Percentiles rank a stretch among this genome's conserved stretches.
These are phyloP conservation scores for Penicillium subrubescens DNA, from an alignment of 495 filamentous ascomycete species.

Conservation along the genomic window DNA sequence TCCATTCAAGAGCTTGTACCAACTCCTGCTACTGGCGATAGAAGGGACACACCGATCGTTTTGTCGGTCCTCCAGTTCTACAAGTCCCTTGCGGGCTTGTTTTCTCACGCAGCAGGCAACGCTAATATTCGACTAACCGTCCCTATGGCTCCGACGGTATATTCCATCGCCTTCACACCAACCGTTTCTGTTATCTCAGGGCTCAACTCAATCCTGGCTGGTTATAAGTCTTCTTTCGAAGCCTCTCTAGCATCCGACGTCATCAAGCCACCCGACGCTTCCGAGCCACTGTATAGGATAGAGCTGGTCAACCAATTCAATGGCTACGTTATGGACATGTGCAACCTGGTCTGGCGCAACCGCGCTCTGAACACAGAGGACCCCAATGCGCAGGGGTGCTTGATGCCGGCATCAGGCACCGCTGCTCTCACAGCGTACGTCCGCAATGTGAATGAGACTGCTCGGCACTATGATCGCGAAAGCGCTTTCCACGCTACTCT, in stretches of 20 bases:
- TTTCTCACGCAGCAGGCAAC: conserved; percentile 55
- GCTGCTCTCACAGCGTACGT: conserved; percentile 52
- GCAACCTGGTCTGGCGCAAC: conserved; percentile 82
- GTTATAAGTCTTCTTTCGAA: conserved; percentile 78
- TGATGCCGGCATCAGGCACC: conserved; percentile 55
- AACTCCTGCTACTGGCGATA: conserved; percentile 18
- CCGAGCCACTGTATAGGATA: conserved; percentile 51
- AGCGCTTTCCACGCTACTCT: conserved; percentile 50
- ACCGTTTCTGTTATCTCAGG: conserved; percentile 67
- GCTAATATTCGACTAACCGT: conserved; percentile 61
- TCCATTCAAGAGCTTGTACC: conserved; percentile 58
- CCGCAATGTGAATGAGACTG: conserved; percentile 36
- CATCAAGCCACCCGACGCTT: conserved; percentile 32
- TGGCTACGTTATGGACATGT: conserved; percentile 85
- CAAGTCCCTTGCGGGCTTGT: conserved; percentile 55
- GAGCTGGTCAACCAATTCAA: conserved; percentile 70
- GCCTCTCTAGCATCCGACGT: conserved; percentile 51
- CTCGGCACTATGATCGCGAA: conserved; percentile 39
- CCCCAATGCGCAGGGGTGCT: conserved; percentile 70
- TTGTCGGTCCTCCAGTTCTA: conserved; percentile 68
- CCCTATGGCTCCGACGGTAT: conserved; percentile 69
- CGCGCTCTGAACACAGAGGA: conserved; percentile 71
- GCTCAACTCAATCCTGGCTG: conserved; percentile 65
- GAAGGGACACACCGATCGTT: conserved; percentile 25
- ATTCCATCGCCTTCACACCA: conserved; percentile 66